Evolutionary conservation across 345 rosid genomes (phyloP).

Genomic region (Chamaenerion angustifolium): DNA sequence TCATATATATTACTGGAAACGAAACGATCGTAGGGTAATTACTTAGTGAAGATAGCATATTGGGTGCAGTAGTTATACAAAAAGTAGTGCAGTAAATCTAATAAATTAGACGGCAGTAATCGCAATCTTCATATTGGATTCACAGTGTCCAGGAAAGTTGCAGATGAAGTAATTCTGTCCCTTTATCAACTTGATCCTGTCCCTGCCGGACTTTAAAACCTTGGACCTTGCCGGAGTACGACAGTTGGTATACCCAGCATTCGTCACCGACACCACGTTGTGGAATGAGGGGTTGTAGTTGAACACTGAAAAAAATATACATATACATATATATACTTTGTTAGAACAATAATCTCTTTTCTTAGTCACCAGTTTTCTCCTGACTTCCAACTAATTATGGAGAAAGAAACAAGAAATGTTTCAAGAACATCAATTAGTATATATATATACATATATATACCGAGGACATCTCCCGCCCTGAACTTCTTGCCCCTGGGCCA

Average conservation of each 20-base stretch:
- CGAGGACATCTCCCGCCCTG: constrained; percentile 32
- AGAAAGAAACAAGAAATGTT: no score
- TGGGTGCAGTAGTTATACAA: no score
- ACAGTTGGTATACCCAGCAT: constrained; percentile 21
- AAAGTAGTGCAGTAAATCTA: no score
- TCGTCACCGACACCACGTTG: constrained; percentile 32
- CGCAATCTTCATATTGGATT: constrained; percentile 39
- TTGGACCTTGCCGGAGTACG: constrained; percentile 20
- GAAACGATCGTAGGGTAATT: no score
- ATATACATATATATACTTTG: neutral
- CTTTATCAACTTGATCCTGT: constrained; percentile 25
- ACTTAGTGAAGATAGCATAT: no score
- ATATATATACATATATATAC: constrained; percentile 2
- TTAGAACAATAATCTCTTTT: no score
- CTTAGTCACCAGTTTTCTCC: no score
- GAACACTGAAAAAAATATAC: constrained; percentile 20
- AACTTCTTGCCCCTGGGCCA: constrained; percentile 46
- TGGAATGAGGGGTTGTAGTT: constrained; percentile 25
- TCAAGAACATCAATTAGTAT: no score
- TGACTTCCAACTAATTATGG: no score
- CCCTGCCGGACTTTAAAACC: constrained; percentile 28
- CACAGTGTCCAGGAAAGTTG: constrained; percentile 30
- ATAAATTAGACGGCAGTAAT: constrained; percentile 16
- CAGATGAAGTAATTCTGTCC: constrained; percentile 43
- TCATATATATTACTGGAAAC: no score